Evolutionary conservation across 768 basidiomycete genomes (phyloP), one percentile per base, ranked within the genome.

Genomic region (Lepiota brunneoincarnata): DNA sequence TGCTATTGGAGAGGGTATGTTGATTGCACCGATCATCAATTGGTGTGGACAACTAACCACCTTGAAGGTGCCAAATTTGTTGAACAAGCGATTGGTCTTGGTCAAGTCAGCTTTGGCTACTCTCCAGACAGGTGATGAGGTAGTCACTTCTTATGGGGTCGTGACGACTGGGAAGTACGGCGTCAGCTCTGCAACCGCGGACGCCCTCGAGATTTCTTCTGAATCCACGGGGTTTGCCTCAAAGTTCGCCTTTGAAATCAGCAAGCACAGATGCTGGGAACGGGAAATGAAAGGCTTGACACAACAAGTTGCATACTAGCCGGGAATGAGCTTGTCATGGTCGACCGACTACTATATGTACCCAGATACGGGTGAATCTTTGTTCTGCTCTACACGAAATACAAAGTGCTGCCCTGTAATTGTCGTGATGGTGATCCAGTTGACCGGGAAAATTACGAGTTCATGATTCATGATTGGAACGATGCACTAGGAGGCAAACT

Each of bases 1-100:
- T 2, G 91, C 84, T 1, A 74, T 87, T 42, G 93, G 91, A 9
- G 78, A 82, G 64, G 85, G 86, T 81, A 39, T 26, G 67, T 58
- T 15, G 17, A 23, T n/a, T 2, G 46, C 34, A 6, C 11, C 23
- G 1, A 47, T 39, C 21, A 4, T 44, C 6, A 28, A 45, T 41
- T 21, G 15, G 20, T 7, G 18, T 24, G 15, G 24, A 4, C 26
- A n/a, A 49, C n/a, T 10, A 41, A 41, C 20, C 15, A 6, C 41
- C 5, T 42, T 10, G 38, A 49, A 85, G 85, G 75, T 55, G 75
- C 79, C 5, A 61, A 61, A 3, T 75, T 85, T 61, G 65, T 87
- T 14, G 71, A 75, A 3, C 64, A 73, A 4, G 75, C 76, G 4
- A 72, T 80, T 3, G 65, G 63, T 44, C 64, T 86, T 14, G 76